Percentiles rank a stretch among this genome's conserved stretches.
Evolutionary conservation across 148 eudicot species (phyloP).

Genomic region (Rhododendron mucronatum): DNA sequence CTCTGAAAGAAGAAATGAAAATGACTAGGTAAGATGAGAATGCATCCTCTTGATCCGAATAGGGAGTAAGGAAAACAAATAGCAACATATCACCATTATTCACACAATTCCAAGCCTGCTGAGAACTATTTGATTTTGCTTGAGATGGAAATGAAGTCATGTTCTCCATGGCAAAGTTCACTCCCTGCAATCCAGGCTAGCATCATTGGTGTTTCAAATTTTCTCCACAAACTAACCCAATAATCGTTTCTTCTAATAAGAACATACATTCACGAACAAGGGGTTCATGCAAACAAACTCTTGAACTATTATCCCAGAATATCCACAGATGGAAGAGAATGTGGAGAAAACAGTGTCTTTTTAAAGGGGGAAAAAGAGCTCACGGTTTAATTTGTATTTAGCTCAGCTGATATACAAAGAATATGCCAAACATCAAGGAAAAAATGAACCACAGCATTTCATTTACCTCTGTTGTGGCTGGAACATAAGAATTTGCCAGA

Average conservation of each 20-base stretch:
- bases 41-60: not conserved
- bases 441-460: not conserved
- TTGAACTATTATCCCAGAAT: not conserved
- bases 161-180: conserved; percentile 8
- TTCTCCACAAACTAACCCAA: not conserved
- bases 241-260: not conserved
- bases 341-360: not conserved
- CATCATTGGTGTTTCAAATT: not conserved
- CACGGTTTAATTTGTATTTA: not conserved
- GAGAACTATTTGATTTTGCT: conserved; percentile 11
- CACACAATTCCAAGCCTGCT: conserved; percentile 7
- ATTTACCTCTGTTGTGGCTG: conserved; percentile 35
- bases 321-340: not conserved
- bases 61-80: conserved; percentile 1
- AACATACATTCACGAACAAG: not conserved
- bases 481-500: not conserved
- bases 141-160: conserved; percentile 15
- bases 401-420: not conserved
- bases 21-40: conserved; percentile 18
- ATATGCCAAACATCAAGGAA: not conserved
- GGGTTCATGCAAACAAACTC: conserved; percentile 7
- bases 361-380: not conserved
- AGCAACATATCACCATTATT: conserved; percentile 16
- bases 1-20: conserved; percentile 23
- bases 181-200: conserved; percentile 26